These are phyloP conservation scores for Termitomyces heimii DNA, from an alignment of 768 basidiomycete genomes.

Conservation along the genomic window DNA sequence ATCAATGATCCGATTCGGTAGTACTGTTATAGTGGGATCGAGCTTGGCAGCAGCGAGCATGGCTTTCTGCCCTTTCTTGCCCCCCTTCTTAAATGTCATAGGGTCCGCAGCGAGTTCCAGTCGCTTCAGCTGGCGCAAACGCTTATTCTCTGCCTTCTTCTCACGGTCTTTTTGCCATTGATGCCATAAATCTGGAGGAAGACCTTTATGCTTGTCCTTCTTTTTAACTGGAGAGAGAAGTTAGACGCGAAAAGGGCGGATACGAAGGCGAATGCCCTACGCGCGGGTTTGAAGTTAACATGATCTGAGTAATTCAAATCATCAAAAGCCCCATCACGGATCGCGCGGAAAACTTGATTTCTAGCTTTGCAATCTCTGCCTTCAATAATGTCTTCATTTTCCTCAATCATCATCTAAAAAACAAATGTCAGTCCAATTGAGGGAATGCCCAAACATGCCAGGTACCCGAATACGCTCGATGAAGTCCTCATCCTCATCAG, in stretches of 20 bases:
- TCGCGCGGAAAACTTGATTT: conserved; percentile 54
- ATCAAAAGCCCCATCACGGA: conserved; percentile 50
- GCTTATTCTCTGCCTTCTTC: conserved; percentile 77
- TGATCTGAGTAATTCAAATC: conserved; percentile 23
- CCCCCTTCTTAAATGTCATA: conserved; percentile 51
- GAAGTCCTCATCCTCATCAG: conserved; percentile 54
- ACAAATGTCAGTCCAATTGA: neutral
- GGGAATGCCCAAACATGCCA: neutral
- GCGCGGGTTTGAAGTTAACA: conserved; percentile 31
- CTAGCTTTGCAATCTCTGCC: conserved; percentile 40
- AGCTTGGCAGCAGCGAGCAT: conserved; percentile 50
- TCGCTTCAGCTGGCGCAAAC: conserved; percentile 49
- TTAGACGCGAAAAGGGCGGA: neutral
- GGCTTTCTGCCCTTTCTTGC: conserved; percentile 66
- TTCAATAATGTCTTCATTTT: conserved; percentile 43
- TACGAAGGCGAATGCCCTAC: conserved; percentile 32
- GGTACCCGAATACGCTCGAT: conserved; percentile 50
- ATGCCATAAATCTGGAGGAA: conserved; percentile 52
- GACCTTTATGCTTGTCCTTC: conserved; percentile 45
- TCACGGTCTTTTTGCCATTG: conserved; percentile 81
- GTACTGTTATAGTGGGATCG: conserved; percentile 36
- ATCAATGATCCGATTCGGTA: conserved; percentile 54
- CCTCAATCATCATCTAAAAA: conserved; percentile 53
- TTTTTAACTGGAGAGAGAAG: conserved; percentile 25
- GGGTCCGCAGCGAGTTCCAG: conserved; percentile 59